Base-by-base conservation (phyloP, 208 protist species). In the Wallacemonas collosoma region DNA sequence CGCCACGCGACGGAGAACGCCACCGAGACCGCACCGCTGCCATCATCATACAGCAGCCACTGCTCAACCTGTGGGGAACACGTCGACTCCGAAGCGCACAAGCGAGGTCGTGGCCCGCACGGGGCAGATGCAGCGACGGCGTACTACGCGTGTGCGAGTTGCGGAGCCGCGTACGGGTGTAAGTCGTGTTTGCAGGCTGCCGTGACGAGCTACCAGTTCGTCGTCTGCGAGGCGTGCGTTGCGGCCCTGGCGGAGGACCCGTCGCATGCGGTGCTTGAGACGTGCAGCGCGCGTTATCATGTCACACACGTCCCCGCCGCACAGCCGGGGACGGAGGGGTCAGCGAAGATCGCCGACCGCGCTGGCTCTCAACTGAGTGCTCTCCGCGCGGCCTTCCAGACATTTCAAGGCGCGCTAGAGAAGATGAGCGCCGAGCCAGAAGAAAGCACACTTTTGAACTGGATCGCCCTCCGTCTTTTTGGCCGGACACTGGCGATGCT, bases 101-200 rank as follows among this genome's bases (percentile, higher is more conserved):
- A 6, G 39, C 12, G 8, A 17, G 17, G 7, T 39, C 5, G 38
- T 40, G 9, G n/a, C 12, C 0, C 68, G 66, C 2, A 45, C 38
- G 53, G 63, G 43, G 56, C 73, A 58, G 26, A 53, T 68, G 41
- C 66, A 76, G 8, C 71, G 68, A 50, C 45, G 45, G 6, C 8
- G 45, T 50, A 78, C 11, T 35, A 40, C 14, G 77, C 76, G 66
- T 72, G 72, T n/a, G 75, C 67, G 5, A 51, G 58, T 9, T 89
- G 84, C 47, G 76, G 75, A 36, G 56, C 77, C 6, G n/a, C 62
- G 26, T 89, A 86, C 71, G 86, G 84, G 54, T 73, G 70, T 17
- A 69, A 82, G 44, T 41, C 70, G 50, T 89, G 84, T 47, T 81
- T 74, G 11, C 67, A 68, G 3, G 66, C 72, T 8, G 80, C 84